Evolutionary conservation across 2,329 filamentous ascomycete genomes (phyloP).

Genomic region (Botrytis hyacinthi): DNA sequence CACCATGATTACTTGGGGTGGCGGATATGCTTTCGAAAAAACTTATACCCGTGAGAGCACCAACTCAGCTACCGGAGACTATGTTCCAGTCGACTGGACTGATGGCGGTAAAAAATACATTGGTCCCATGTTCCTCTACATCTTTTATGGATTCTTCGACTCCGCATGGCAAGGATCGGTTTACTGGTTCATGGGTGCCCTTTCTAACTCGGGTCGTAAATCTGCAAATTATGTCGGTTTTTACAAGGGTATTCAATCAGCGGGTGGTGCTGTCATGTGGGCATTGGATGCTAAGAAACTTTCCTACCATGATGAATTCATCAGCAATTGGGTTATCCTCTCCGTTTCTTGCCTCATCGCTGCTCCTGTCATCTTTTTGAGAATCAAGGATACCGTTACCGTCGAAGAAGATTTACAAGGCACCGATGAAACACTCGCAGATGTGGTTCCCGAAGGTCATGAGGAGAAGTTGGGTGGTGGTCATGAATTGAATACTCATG

Average conservation of each 20-base stretch:
- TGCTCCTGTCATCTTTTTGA: slow-evolving; percentile 72
- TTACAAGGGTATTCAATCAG: slow-evolving; percentile 90
- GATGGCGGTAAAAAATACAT: slow-evolving; percentile 58
- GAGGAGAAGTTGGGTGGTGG: slow-evolving; percentile 21
- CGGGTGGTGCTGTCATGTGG: slow-evolving; percentile 75
- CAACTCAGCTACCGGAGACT: slow-evolving; percentile 21
- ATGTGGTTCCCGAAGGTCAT: slow-evolving; percentile 51
- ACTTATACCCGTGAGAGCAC: slow-evolving; percentile 51
- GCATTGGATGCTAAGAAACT: slow-evolving; percentile 62
- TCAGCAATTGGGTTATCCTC: slow-evolving; percentile 72
- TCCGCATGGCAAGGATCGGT: slow-evolving; percentile 86
- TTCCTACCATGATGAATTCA: slow-evolving; percentile 71
- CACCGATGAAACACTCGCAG: slow-evolving; percentile 76
- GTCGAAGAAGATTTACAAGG: slow-evolving; percentile 81
- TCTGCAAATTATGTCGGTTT: slow-evolving; percentile 88
- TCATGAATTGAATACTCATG: slow-evolving; percentile 12
- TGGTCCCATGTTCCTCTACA: slow-evolving; percentile 83
- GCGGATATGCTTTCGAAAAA: slow-evolving; percentile 74
- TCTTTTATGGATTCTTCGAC: slow-evolving; percentile 88
- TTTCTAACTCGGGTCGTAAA: slow-evolving; percentile 90
- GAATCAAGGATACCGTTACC: slow-evolving; percentile 77
- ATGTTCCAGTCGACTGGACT: slow-evolving; percentile 57
- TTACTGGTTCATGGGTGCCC: slow-evolving; percentile 94
- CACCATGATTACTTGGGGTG: slow-evolving; percentile 79
- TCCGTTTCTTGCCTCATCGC: slow-evolving; percentile 72